These are phyloP conservation scores for Moricandia arvensis DNA, from an alignment of 345 rosid species.

Conservation along the genomic window DNA sequence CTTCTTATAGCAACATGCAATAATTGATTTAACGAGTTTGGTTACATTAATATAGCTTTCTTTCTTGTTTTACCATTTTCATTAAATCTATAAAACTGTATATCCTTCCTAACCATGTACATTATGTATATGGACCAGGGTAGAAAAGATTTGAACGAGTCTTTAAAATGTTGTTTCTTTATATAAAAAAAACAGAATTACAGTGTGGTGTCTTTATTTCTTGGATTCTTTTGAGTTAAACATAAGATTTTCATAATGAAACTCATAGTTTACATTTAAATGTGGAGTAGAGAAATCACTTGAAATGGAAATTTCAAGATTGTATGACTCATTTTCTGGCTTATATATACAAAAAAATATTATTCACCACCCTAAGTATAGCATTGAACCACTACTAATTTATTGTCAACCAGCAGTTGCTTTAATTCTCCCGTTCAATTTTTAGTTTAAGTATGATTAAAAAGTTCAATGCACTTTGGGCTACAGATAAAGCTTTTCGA, in stretches of 20 bases:
- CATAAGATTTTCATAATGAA: neutral
- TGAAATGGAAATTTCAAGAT: neutral
- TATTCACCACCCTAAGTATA: neutral
- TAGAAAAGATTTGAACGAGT: neutral
- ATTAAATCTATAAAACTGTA: neutral
- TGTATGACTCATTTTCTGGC: neutral
- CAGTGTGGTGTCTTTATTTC: neutral
- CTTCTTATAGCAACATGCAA: neutral
- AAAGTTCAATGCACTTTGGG: neutral
- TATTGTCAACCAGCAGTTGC: neutral
- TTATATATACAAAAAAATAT: neutral
- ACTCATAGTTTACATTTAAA: neutral
- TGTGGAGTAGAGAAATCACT: neutral
- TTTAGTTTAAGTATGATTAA: neutral
- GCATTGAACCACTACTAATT: neutral
- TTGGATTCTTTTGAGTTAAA: neutral
- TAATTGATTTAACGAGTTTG: neutral
- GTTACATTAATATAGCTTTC: neutral
- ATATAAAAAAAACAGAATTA: neutral
- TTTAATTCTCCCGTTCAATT: neutral
- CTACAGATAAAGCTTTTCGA: slow-evolving; percentile 8
- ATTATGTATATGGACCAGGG: neutral
- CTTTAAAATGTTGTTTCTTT: neutral
- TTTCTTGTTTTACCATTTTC: neutral
- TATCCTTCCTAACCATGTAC: neutral